Conservation (phyloP, 257 asterid genomes). For the Solanum lignicaule region DNA sequence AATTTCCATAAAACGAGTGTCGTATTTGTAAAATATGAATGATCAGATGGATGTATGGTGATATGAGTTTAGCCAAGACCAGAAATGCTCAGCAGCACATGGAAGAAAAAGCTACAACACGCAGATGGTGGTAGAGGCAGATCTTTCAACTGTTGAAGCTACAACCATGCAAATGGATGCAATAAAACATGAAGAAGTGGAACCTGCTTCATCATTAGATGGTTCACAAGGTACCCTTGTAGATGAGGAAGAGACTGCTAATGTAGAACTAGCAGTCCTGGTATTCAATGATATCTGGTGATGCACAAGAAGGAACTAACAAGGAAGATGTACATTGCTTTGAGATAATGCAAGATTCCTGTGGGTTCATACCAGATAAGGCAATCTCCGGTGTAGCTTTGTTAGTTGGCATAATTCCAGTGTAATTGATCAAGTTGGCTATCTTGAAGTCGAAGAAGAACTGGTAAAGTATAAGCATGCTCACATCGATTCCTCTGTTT, state of each 20-base stretch:
- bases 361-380: background rate
- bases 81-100: background rate
- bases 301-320: background rate
- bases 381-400: background rate
- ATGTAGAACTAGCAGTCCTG: background rate
- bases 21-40: background rate
- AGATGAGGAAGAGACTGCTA: background rate
- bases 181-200: background rate
- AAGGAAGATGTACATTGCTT: background rate
- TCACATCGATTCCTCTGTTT: background rate
- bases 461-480: background rate
- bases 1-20: background rate
- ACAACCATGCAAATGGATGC: background rate
- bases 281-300: background rate
- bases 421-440: background rate
- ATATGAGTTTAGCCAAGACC: background rate
- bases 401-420: background rate
- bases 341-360: background rate
- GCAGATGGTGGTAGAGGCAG: background rate
- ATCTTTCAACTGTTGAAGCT: background rate
- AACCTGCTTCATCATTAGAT: background rate
- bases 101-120: background rate
- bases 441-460: background rate
- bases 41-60: background rate
- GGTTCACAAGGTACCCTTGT: background rate